A percentile compares a stretch with the other conserved stretches of the same genome.
phyloP scores from a whole-genome alignment of 139 green algal genomes.

The Asterochloris sp. region DNA sequence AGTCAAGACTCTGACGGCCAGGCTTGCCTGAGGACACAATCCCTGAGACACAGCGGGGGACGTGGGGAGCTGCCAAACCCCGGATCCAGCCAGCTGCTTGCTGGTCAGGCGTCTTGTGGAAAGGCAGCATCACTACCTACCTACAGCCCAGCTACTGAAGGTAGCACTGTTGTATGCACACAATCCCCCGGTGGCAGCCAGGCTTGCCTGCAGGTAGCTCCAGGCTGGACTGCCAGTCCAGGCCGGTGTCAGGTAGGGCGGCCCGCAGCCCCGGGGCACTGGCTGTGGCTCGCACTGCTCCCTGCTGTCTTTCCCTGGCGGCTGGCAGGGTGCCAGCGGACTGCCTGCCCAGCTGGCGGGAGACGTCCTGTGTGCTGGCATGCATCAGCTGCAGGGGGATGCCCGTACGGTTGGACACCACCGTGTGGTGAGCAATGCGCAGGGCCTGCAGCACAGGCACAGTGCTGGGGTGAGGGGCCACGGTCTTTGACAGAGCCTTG shows the following conservation, averaged over 20 bases:
- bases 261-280: conserved; percentile 8
- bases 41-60: no score
- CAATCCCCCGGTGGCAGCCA: no score
- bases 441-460: conserved; percentile 32
- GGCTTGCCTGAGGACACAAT: no score
- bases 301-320: neutral
- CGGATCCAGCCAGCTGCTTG: no score
- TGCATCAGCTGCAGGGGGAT: conserved; percentile 69
- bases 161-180: no score
- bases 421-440: conserved; percentile 64
- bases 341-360: neutral
- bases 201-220: conserved; percentile 18
- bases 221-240: conserved; percentile 18
- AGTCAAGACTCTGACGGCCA: no score
- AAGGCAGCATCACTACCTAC: no score
- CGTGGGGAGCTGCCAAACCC: no score
- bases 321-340: conserved; percentile 5
- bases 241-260: neutral
- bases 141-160: no score
- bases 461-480: neutral
- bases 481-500: no score
- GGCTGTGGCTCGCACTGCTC: neutral
- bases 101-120: no score
- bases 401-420: conserved; percentile 69
- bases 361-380: neutral